These are phyloP conservation scores for Mortierella sp. DNA, from an alignment of 371 early-diverging fungal genomes.

Conservation along the genomic window DNA sequence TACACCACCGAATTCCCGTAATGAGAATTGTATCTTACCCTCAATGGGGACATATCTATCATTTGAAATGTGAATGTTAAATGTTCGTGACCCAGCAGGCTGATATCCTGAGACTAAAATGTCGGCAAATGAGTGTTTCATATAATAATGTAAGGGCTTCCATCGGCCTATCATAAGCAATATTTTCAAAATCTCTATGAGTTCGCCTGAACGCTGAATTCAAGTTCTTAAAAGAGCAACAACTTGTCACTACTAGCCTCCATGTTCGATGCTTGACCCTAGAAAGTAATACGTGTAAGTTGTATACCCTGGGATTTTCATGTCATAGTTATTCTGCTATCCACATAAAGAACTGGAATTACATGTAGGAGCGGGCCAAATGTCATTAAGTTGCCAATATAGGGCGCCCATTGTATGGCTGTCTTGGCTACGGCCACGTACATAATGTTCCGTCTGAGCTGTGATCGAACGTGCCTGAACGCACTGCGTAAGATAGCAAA, in stretches of 20 bases:
- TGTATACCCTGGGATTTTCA: too few relatives aligned
- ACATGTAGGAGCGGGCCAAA: slow-evolving; percentile 55
- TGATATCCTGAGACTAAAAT: slow-evolving; percentile 37
- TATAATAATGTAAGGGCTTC: slow-evolving; percentile 46
- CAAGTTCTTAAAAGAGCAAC: neutral
- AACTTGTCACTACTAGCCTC: slow-evolving; percentile 12
- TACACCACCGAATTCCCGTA: too few relatives aligned
- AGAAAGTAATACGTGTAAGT: neutral
- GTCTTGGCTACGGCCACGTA: slow-evolving; percentile 15
- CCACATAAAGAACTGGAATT: neutral
- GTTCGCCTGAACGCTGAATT: neutral
- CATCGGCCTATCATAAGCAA: slow-evolving; percentile 27
- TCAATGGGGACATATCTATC: slow-evolving; percentile 10
- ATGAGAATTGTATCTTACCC: slow-evolving; percentile 8
- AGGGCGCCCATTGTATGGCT: slow-evolving; percentile 47
- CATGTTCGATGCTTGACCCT: slow-evolving; percentile 56
- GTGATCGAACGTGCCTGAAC: slow-evolving; percentile 41
- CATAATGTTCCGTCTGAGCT: slow-evolving; percentile 45
- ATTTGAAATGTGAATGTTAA: slow-evolving; percentile 28
- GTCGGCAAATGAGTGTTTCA: slow-evolving; percentile 41
- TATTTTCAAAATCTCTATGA: neutral
- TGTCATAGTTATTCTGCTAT: neutral
- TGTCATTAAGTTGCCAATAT: slow-evolving; percentile 56
- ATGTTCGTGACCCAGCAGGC: neutral
- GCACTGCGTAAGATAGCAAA: slow-evolving; percentile 45